Evolutionary conservation across 805 yeast genomes (phyloP).

Genomic region (Saturnispora saitoi): DNA sequence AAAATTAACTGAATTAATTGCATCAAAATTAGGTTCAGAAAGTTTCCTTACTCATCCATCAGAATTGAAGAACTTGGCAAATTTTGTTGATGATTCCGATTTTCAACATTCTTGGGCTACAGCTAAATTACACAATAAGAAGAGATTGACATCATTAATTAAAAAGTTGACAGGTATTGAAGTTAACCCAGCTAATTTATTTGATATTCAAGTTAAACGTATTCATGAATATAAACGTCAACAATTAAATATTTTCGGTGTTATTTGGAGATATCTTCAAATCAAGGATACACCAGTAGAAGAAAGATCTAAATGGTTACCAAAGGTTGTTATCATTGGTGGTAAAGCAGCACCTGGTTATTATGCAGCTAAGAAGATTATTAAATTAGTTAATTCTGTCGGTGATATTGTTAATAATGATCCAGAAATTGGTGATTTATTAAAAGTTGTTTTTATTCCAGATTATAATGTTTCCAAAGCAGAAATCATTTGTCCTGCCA

Average conservation of each 20-base stretch:
- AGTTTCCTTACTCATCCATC: slow-evolving; percentile 62
- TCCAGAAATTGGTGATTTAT: slow-evolving; percentile 58
- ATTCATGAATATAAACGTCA: slow-evolving; percentile 95
- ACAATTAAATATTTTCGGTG: slow-evolving; percentile 86
- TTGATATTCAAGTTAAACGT: slow-evolving; percentile 90
- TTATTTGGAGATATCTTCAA: slow-evolving; percentile 70
- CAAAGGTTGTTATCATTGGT: slow-evolving; percentile 79
- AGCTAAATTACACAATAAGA: slow-evolving; percentile 65
- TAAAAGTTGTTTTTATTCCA: slow-evolving; percentile 82
- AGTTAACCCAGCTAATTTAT: slow-evolving; percentile 65
- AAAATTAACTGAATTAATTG: slow-evolving; percentile 60
- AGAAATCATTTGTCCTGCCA: slow-evolving; percentile 81
- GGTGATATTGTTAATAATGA: slow-evolving; percentile 76
- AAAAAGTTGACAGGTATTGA: slow-evolving; percentile 52
- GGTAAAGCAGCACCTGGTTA: slow-evolving; percentile 98
- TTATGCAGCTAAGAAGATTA: slow-evolving; percentile 87
- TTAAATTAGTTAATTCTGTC: slow-evolving; percentile 76
- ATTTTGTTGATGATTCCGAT: slow-evolving; percentile 55
- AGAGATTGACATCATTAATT: slow-evolving; percentile 55
- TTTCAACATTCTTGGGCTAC: slow-evolving; percentile 65
- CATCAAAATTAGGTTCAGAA: slow-evolving; percentile 61
- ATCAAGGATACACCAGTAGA: slow-evolving; percentile 60
- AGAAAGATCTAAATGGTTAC: slow-evolving; percentile 55
- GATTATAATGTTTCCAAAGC: slow-evolving; percentile 94
- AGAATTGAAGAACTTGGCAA: slow-evolving; percentile 55